Percentiles rank a stretch among this genome's conserved stretches.
These are phyloP conservation scores for Akanthomyces uredinophilus DNA, from an alignment of 2,329 filamentous ascomycete species.

Conservation along the genomic window DNA sequence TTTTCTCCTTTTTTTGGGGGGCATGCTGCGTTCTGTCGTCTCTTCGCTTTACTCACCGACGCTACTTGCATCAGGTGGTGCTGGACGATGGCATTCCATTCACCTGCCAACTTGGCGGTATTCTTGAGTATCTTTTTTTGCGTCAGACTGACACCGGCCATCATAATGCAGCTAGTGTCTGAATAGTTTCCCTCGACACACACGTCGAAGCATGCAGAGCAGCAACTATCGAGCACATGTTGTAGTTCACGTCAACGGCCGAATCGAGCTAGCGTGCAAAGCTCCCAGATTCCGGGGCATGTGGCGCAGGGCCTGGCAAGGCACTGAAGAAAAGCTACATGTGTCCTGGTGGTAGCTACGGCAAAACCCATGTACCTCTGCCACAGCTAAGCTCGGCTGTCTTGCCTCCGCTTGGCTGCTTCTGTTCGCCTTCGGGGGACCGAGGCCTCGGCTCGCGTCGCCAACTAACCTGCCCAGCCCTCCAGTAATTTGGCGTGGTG, in stretches of 20 bases:
- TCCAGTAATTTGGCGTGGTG: not conserved
- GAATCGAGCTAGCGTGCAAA: not conserved
- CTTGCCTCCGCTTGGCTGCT: not conserved
- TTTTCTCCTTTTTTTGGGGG: too few species aligned
- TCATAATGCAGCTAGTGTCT: too few species aligned
- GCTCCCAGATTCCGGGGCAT: constrained; percentile 1
- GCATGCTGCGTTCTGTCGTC: too few species aligned
- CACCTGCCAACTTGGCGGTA: too few species aligned
- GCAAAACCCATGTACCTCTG: not conserved
- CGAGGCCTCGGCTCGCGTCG: constrained; percentile 14
- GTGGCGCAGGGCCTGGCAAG: constrained; percentile 3
- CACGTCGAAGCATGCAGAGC: too few species aligned
- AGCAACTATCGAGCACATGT: not conserved
- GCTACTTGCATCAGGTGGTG: too few species aligned
- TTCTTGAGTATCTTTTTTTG: too few species aligned
- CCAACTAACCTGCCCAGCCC: not conserved
- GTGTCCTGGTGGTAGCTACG: not conserved
- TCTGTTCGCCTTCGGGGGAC: constrained; percentile 4
- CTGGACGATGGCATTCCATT: too few species aligned
- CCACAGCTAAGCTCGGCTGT: constrained; percentile 4
- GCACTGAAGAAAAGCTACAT: not conserved
- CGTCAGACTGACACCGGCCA: too few species aligned
- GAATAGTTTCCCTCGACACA: too few species aligned
- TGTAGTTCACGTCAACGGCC: not conserved
- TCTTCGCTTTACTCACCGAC: too few species aligned